Percentiles rank a stretch among this genome's conserved stretches.
phyloP scores from a whole-genome alignment of 495 filamentous ascomycete genomes.

The Saxophila tyrrhenica region DNA sequence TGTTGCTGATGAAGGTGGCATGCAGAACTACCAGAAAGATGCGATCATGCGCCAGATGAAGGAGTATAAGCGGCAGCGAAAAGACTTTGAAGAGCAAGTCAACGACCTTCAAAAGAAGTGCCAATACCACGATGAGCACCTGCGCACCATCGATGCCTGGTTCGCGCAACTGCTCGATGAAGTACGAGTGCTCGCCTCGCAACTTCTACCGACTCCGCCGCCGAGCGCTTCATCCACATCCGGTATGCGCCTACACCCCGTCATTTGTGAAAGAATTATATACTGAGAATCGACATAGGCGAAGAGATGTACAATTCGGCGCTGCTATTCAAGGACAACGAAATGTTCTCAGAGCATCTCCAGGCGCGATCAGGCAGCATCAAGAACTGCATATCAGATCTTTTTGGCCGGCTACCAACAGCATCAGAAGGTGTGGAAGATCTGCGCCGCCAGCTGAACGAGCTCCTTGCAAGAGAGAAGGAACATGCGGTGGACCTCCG shows the following conservation, averaged over 20 bases:
- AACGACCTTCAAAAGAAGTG: slow-evolving; percentile 65
- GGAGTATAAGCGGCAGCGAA: slow-evolving; percentile 86
- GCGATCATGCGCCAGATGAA: slow-evolving; percentile 95
- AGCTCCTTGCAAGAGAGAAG: slow-evolving; percentile 70
- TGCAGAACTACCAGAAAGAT: slow-evolving; percentile 90
- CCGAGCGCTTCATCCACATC: slow-evolving; percentile 2
- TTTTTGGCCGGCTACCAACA: slow-evolving; percentile 37
- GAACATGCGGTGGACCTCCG: slow-evolving; percentile 65
- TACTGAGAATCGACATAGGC: slow-evolving; percentile 17
- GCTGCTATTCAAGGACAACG: slow-evolving; percentile 51
- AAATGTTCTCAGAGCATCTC: slow-evolving; percentile 70
- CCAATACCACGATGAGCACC: slow-evolving; percentile 76
- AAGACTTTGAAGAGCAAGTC: slow-evolving; percentile 60
- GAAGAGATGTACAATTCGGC: slow-evolving; percentile 44
- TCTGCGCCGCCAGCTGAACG: slow-evolving; percentile 60
- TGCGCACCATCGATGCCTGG: slow-evolving; percentile 83
- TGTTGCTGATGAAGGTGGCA: background rate
- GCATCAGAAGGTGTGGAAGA: slow-evolving; percentile 53
- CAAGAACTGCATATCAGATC: slow-evolving; percentile 43
- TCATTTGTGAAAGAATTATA: slow-evolving; percentile 5
- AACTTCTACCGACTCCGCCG: slow-evolving; percentile 19
- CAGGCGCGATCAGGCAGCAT: slow-evolving; percentile 49
- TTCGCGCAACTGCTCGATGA: slow-evolving; percentile 82
- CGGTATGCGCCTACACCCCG: slow-evolving; percentile 9
- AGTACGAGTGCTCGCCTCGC: slow-evolving; percentile 52